Evolutionary conservation across 2,329 filamentous ascomycete species (phyloP).

Genomic region (Intubia oerlemansii): DNA sequence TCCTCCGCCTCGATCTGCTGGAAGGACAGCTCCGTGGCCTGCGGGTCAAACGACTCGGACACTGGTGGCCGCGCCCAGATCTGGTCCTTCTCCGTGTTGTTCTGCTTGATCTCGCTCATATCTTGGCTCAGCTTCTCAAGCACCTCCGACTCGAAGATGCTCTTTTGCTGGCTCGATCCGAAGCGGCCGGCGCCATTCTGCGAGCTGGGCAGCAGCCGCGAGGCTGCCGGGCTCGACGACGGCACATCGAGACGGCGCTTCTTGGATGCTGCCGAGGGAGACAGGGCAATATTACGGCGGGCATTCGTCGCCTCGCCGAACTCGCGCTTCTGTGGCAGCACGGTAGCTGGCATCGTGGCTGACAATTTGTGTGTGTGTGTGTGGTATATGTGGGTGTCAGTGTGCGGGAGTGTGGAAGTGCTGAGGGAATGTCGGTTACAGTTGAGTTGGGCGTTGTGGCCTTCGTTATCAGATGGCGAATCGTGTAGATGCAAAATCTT

Average conservation of each 20-base stretch:
- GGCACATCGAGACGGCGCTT: slow-evolving; percentile 60
- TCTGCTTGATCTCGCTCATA: slow-evolving; percentile 64
- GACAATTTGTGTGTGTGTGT: too few species aligned
- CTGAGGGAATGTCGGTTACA: too few species aligned
- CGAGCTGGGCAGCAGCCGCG: slow-evolving; percentile 38
- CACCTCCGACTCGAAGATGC: slow-evolving; percentile 80
- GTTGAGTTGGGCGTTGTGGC: too few species aligned
- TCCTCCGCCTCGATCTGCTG: slow-evolving; percentile 94
- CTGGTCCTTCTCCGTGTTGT: slow-evolving; percentile 83
- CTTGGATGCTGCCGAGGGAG: slow-evolving; percentile 41
- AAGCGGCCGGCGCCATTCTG: slow-evolving; percentile 41
- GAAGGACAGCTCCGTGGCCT: slow-evolving; percentile 56
- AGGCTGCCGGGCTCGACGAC: slow-evolving; percentile 31
- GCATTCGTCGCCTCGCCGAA: slow-evolving; percentile 45
- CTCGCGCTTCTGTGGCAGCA: slow-evolving; percentile 50
- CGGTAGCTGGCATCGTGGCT: slow-evolving; percentile 28
- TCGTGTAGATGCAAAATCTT: too few species aligned
- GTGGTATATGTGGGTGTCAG: not conserved
- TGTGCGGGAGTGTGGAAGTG: too few species aligned
- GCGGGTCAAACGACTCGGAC: slow-evolving; percentile 27
- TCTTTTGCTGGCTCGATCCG: slow-evolving; percentile 64
- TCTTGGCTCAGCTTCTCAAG: slow-evolving; percentile 93
- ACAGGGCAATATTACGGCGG: slow-evolving; percentile 35
- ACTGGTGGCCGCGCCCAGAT: slow-evolving; percentile 51
- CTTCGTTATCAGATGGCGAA: too few species aligned